These are phyloP conservation scores for Debaryomyces robertsiae DNA, from an alignment of 1,139 yeast species.

Conservation along the genomic window DNA sequence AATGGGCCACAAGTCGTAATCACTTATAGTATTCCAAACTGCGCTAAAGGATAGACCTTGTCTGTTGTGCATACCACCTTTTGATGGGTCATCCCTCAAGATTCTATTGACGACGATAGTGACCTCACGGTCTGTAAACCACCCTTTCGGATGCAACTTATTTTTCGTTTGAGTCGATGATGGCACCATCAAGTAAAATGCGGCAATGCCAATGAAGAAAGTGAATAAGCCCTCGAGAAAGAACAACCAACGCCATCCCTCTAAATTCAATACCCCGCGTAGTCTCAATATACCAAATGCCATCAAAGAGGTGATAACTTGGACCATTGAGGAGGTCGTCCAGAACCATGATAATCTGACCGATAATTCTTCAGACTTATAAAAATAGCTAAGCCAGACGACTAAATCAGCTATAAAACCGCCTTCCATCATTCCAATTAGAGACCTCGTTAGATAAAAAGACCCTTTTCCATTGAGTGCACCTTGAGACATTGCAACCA, in stretches of 20 bases:
- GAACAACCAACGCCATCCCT: slow-evolving; percentile 70
- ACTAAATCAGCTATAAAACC: slow-evolving; percentile 60
- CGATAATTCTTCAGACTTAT: slow-evolving; percentile 52
- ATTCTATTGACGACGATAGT: slow-evolving; percentile 64
- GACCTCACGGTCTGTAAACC: slow-evolving; percentile 65
- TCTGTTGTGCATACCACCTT: slow-evolving; percentile 70
- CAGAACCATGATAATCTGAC: slow-evolving; percentile 54
- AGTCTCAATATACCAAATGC: slow-evolving; percentile 50
- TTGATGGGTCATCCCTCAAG: slow-evolving; percentile 67
- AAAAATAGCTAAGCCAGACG: slow-evolving; percentile 59
- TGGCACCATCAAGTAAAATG: slow-evolving; percentile 62
- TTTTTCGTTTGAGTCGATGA: slow-evolving; percentile 57
- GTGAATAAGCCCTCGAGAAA: slow-evolving; percentile 65
- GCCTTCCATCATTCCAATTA: slow-evolving; percentile 54
- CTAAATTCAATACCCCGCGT: slow-evolving; percentile 37
- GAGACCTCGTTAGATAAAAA: slow-evolving; percentile 46
- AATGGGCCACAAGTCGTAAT: slow-evolving; percentile 63
- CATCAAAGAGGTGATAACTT: slow-evolving; percentile 41
- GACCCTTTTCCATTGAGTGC: slow-evolving; percentile 33
- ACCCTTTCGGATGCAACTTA: slow-evolving; percentile 55
- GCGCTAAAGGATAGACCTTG: slow-evolving; percentile 49
- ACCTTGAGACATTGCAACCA: slow-evolving; percentile 52
- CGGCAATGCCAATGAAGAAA: slow-evolving; percentile 52
- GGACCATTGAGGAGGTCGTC: slow-evolving; percentile 45
- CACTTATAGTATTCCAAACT: slow-evolving; percentile 44